Evolutionary conservation across 345 rosid species (phyloP), one percentile per base, ranked within the genome.

Genomic region (Camelina hispida): DNA sequence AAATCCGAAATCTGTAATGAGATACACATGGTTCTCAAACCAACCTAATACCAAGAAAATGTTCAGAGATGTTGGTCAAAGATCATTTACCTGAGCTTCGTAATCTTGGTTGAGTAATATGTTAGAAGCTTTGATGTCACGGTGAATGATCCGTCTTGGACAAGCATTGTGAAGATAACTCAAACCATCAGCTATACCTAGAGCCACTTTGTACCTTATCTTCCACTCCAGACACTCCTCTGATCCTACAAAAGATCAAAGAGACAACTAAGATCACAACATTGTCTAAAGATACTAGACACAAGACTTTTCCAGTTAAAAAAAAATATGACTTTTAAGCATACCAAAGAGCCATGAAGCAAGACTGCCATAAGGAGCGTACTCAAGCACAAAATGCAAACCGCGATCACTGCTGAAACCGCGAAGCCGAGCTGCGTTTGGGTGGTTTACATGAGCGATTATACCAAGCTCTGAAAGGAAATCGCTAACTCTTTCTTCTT

Each of bases 41-140:
- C 72, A 56, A 74, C 22, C 9, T 0, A 14, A 7, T 46, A 16
- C 15, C 50, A 46, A 64, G 28, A 65, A 38, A 14, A 50, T 40
- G 68, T 62, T 50, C 1, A 46, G 16, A 47, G 57, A 70, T 48
- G 57, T 30, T 30, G 13, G 13, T 64, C 18, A 48, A 32, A 18
- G 32, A 20, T 50, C 9, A 47, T 61, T 38, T 59, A 90, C 95
- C 90, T 89, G 96, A 73, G 97, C 96, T 43, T 93, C 93, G 38
- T 66, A 86, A 68, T 88, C 90, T 65, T 72, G 71, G 7, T 82
- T 84, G 20, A 93, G 94, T 75, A 93, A 84, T 74, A 91, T 87
- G 80, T 91, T 93, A 34, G 97, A 93, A 68, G 98, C 97, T 73
- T 89, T 93, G 77, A 94, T 88, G 78, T 91, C 98, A 73, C 98